These are phyloP conservation scores for Tuber brumale DNA, from an alignment of 495 filamentous ascomycete species.

Conservation along the genomic window DNA sequence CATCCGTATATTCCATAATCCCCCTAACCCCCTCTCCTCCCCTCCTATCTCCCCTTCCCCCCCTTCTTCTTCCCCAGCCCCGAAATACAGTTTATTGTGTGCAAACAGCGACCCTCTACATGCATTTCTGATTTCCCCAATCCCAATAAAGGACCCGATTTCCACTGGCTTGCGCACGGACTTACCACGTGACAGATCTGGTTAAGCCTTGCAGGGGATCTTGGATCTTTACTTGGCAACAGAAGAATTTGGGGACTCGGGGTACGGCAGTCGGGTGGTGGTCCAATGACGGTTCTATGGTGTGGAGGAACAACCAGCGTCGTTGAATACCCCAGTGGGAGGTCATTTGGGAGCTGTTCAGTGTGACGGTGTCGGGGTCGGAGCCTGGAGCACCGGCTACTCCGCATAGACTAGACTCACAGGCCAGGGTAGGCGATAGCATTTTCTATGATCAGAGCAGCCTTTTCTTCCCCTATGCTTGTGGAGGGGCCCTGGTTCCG, in stretches of 20 bases:
- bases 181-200: background rate
- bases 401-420: background rate
- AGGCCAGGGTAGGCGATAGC: background rate
- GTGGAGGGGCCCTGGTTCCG: background rate
- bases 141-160: background rate
- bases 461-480: background rate
- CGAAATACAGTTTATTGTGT: background rate
- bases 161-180: background rate
- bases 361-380: background rate
- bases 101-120: background rate
- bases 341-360: background rate
- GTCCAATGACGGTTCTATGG: background rate
- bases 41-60: background rate
- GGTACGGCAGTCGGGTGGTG: background rate
- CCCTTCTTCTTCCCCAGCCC: background rate
- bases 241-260: background rate
- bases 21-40: background rate
- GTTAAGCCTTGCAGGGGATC: background rate
- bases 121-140: background rate
- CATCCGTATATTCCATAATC: background rate
- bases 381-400: background rate
- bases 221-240: background rate
- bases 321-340: background rate
- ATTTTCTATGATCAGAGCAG: background rate
- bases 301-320: background rate